Conservation (phyloP, 345 rosid species). For the Hibiscus syriacus region DNA sequence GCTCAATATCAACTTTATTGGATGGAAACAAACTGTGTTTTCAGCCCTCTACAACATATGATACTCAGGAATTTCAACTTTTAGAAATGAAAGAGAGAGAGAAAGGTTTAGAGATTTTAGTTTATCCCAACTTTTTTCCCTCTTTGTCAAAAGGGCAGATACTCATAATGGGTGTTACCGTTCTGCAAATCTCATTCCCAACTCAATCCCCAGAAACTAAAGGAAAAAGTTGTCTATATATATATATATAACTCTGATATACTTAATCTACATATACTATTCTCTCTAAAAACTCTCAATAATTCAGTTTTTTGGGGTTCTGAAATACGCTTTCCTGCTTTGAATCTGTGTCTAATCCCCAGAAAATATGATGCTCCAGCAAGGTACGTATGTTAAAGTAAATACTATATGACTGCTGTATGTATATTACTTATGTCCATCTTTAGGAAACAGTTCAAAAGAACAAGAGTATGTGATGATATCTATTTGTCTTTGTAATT, state of each 20-base stretch:
- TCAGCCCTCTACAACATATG: too few species aligned
- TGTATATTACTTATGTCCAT: too few species aligned
- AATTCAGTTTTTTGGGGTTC: not conserved
- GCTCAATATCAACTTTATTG: too few species aligned
- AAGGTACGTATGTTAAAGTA: slow-evolving; percentile 27
- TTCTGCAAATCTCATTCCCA: slow-evolving; percentile 3
- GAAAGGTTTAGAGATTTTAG: too few species aligned
- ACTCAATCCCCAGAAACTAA: not conserved
- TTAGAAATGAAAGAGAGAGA: not conserved
- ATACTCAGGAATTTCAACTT: too few species aligned
- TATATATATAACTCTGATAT: slow-evolving; percentile 9
- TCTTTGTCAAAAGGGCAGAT: slow-evolving; percentile 17
- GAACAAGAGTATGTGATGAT: too few species aligned
- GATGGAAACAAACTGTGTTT: too few species aligned
- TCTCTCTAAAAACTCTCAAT: slow-evolving; percentile 12
- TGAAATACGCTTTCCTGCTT: slow-evolving; percentile 27
- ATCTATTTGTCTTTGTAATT: too few species aligned
- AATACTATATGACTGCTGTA: not conserved
- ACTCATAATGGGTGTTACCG: slow-evolving; percentile 7
- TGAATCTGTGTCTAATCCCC: slow-evolving; percentile 22
- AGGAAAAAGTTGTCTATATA: not conserved
- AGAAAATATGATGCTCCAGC: slow-evolving; percentile 33
- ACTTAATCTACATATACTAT: slow-evolving; percentile 18
- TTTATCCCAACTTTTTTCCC: too few species aligned
- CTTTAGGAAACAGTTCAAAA: too few species aligned